phyloP scores from a whole-genome alignment of 2,329 filamentous ascomycete species.

The Paecilomyces niveus region DNA sequence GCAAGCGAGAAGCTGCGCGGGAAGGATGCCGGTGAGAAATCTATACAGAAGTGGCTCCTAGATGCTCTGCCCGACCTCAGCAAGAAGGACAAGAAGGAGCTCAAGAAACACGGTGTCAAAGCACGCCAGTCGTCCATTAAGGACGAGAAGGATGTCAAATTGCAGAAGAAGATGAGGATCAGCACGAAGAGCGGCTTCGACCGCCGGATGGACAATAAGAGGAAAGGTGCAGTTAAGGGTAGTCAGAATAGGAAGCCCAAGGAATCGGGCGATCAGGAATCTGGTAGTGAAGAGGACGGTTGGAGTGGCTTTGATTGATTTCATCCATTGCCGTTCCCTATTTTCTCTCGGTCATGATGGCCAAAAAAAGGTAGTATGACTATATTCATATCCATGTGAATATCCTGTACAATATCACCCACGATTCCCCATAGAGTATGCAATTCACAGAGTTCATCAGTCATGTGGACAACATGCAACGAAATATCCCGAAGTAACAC shows the following conservation, averaged over 20 bases:
- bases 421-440: not conserved
- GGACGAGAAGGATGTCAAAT: conserved; percentile 29
- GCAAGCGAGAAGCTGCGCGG: conserved; percentile 65
- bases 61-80: conserved; percentile 76
- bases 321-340: not conserved
- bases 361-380: not conserved
- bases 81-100: conserved; percentile 74
- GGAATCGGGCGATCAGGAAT: conserved; percentile 9
- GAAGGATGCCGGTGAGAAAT: conserved; percentile 44
- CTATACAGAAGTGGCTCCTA: conserved; percentile 77
- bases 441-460: not conserved
- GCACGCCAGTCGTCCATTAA: conserved; percentile 48
- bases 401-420: not conserved
- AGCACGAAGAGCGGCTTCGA: conserved; percentile 53
- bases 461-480: not conserved
- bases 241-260: conserved; percentile 29
- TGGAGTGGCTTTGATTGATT: conserved; percentile 34
- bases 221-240: conserved; percentile 37
- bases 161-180: conserved; percentile 57
- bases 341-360: not conserved
- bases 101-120: conserved; percentile 78
- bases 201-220: conserved; percentile 38
- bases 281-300: conserved; percentile 23
- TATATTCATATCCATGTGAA: not conserved
- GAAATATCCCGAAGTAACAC: not conserved